Conservation (phyloP, 208 protist species). For the Angomonas deanei region DNA sequence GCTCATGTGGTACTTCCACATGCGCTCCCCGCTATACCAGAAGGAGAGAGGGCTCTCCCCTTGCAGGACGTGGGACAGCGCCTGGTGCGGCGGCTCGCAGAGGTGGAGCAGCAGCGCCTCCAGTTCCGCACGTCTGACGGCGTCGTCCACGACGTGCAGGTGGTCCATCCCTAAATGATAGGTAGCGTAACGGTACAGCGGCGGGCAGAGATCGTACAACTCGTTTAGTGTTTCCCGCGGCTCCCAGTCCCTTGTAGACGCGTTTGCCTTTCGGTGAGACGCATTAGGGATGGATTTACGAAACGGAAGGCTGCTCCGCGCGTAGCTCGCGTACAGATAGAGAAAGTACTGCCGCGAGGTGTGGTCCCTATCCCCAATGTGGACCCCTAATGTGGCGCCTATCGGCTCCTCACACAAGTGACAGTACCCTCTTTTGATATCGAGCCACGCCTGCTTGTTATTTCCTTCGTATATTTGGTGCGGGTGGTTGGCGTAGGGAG, state of each 20-base stretch:
- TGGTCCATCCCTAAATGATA: slow-evolving; percentile 46
- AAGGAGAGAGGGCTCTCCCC: slow-evolving; percentile 50
- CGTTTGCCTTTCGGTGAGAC: neutral
- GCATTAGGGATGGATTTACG: too few species aligned
- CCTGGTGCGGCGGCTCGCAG: slow-evolving; percentile 58
- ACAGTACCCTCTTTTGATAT: slow-evolving; percentile 56
- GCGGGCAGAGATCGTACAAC: slow-evolving; percentile 20
- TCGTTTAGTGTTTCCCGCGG: too few species aligned
- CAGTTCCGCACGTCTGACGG: slow-evolving; percentile 65
- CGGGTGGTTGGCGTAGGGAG: slow-evolving; percentile 14
- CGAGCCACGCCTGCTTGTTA: slow-evolving; percentile 77
- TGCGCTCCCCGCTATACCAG: slow-evolving; percentile 79
- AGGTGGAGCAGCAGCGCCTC: slow-evolving; percentile 67
- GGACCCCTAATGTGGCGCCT: slow-evolving; percentile 39
- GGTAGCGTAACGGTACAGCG: slow-evolving; percentile 50
- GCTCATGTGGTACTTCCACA: slow-evolving; percentile 76
- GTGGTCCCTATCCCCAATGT: slow-evolving; percentile 79
- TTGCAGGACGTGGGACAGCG: slow-evolving; percentile 71
- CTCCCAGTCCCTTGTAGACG: too few species aligned
- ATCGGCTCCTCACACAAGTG: slow-evolving; percentile 83
- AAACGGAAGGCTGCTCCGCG: too few species aligned
- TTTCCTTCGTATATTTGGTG: slow-evolving; percentile 65
- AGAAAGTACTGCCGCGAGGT: slow-evolving; percentile 80
- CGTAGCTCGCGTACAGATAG: slow-evolving; percentile 64
- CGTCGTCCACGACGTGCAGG: slow-evolving; percentile 74